These are phyloP conservation scores for Brassica juncea DNA, from an alignment of 345 rosid species.

Conservation along the genomic window DNA sequence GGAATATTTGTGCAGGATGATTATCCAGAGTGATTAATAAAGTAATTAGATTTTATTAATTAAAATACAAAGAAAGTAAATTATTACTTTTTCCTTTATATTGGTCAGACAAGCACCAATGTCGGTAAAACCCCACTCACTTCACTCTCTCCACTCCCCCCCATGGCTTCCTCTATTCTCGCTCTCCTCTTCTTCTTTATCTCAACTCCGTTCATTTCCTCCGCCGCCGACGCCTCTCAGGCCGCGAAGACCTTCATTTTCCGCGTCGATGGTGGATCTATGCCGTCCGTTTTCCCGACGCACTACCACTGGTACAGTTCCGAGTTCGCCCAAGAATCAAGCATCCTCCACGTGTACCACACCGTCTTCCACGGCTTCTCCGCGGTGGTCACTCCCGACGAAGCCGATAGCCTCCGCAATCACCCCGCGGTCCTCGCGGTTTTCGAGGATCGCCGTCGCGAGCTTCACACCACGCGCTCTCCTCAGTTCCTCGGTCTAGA, in stretches of 20 bases:
- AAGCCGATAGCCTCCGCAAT: slow-evolving; percentile 49
- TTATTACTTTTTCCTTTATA: slow-evolving; percentile 13
- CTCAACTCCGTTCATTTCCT: slow-evolving; percentile 23
- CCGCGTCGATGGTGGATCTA: slow-evolving; percentile 66
- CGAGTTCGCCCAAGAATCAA: slow-evolving; percentile 61
- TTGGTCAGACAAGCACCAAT: slow-evolving; percentile 17
- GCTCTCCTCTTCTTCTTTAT: slow-evolving; percentile 16
- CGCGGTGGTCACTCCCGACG: slow-evolving; percentile 51
- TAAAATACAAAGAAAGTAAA: neutral
- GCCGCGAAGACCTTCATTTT: slow-evolving; percentile 63
- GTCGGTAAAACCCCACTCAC: slow-evolving; percentile 41
- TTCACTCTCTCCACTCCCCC: slow-evolving; percentile 29
- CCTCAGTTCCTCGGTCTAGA: slow-evolving; percentile 84
- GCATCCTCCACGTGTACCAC: slow-evolving; percentile 78
- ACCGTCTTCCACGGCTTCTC: slow-evolving; percentile 96
- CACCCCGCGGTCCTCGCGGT: slow-evolving; percentile 74
- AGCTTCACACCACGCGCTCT: slow-evolving; percentile 85
- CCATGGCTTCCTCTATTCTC: slow-evolving; percentile 30
- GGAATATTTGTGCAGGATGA: neutral
- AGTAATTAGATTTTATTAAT: neutral
- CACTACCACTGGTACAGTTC: slow-evolving; percentile 84
- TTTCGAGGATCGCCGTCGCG: slow-evolving; percentile 65
- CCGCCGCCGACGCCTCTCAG: neutral
- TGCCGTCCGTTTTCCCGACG: slow-evolving; percentile 80
- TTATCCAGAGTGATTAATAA: neutral